These are phyloP conservation scores for Chaetomiaceae sp. DNA, from an alignment of 2,329 filamentous ascomycete genomes.

Conservation along the genomic window DNA sequence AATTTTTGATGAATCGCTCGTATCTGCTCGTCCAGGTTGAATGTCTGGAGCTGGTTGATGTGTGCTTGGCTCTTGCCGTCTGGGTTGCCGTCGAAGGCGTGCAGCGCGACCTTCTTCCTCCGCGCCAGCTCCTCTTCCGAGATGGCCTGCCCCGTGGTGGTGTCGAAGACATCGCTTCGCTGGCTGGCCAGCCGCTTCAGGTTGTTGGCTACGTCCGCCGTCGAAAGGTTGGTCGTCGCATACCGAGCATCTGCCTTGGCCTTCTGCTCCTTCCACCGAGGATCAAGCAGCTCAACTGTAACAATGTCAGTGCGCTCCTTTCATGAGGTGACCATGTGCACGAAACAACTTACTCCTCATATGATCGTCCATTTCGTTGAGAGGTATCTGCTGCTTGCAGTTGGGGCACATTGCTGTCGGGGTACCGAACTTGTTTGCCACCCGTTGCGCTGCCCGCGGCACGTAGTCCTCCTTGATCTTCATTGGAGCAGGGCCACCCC, in stretches of 20 bases:
- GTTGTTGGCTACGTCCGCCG: constrained; percentile 84
- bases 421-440: constrained; percentile 57
- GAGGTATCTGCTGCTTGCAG: constrained; percentile 83
- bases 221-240: constrained; percentile 78
- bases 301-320: constrained; percentile 29
- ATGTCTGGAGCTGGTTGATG: constrained; percentile 54
- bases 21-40: constrained; percentile 84
- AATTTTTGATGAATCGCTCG: constrained; percentile 55
- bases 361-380: constrained; percentile 82
- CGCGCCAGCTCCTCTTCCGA: constrained; percentile 68
- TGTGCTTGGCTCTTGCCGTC: constrained; percentile 51
- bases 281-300: constrained; percentile 82
- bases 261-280: constrained; percentile 92
- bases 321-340: neutral
- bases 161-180: constrained; percentile 80
- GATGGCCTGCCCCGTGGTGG: constrained; percentile 59
- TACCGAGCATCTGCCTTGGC: constrained; percentile 81
- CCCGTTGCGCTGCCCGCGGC: constrained; percentile 69
- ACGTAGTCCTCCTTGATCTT: constrained; percentile 93
- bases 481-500: constrained; percentile 63
- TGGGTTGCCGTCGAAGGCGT: constrained; percentile 59
- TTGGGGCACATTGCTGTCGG: constrained; percentile 80
- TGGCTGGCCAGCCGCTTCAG: constrained; percentile 91
- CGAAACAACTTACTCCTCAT: constrained; percentile 62
- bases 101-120: constrained; percentile 65